phyloP scores from a whole-genome alignment of 148 eudicot genomes.

The Pouteria glomerata region DNA sequence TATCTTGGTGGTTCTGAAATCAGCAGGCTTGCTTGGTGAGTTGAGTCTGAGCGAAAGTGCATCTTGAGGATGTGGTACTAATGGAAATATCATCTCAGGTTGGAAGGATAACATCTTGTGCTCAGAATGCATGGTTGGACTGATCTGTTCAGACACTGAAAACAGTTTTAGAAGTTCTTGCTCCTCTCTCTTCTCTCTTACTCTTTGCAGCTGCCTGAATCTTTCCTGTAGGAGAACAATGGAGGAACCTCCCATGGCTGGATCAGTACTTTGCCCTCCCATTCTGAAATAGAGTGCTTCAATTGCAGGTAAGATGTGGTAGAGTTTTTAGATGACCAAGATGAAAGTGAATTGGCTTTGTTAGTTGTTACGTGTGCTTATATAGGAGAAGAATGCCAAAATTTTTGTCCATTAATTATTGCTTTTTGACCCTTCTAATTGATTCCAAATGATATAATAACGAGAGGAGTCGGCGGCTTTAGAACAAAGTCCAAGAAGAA shows the following conservation, averaged over 20 bases:
- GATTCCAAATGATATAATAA: constrained; percentile 5
- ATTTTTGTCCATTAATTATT: background rate
- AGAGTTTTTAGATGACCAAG: background rate
- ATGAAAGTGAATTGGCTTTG: no score
- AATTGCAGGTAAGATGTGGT: background rate
- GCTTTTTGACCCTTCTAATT: background rate
- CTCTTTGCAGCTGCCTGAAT: constrained; percentile 12
- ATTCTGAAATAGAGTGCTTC: background rate
- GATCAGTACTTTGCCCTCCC: background rate
- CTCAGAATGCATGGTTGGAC: background rate
- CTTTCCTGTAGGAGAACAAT: constrained; percentile 25
- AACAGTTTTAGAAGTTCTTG: constrained; percentile 14
- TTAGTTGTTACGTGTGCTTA: no score
- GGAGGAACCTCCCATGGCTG: constrained; percentile 16
- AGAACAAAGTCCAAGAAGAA: constrained; percentile 19
- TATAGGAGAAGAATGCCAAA: background rate
- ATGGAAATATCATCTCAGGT: background rate
- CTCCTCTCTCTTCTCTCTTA: constrained; percentile 18
- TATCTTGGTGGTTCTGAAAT: background rate
- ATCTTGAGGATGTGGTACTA: background rate
- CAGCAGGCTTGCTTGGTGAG: constrained; percentile 6
- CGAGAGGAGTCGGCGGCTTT: constrained; percentile 7
- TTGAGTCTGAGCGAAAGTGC: constrained; percentile 10
- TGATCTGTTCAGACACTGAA: background rate
- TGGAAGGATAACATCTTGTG: background rate